Conservation (phyloP, 1,284 basidiomycete genomes). For the Sanghuangporus weigelae region DNA sequence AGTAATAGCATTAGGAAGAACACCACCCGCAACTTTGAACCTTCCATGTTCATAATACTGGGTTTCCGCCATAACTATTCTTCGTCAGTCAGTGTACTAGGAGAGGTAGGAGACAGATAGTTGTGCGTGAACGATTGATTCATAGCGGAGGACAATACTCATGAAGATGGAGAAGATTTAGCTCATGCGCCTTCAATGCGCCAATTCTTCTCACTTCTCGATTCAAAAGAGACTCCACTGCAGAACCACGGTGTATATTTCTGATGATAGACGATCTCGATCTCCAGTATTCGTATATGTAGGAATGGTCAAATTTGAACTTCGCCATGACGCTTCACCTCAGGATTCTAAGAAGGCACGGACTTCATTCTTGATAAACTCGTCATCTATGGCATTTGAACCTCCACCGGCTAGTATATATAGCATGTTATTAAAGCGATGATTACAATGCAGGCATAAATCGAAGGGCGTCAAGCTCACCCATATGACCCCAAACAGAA, state of each 20-base stretch:
- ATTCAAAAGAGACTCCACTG: no score
- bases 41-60: conserved; percentile 37
- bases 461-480: conserved; percentile 27
- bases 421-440: background rate
- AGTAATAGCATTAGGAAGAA: conserved; percentile 36
- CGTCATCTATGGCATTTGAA: conserved; percentile 30
- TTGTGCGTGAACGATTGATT: background rate
- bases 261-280: no score
- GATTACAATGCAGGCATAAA: background rate
- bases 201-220: no score
- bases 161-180: no score
- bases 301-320: no score
- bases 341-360: conserved; percentile 29
- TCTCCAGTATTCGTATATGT: no score
- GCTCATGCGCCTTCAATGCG: no score
- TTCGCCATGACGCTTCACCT: background rate
- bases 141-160: no score
- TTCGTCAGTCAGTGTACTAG: background rate
- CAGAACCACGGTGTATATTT: no score
- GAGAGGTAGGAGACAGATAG: background rate
- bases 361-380: conserved; percentile 35
- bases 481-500: conserved; percentile 55
- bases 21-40: conserved; percentile 34
- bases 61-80: conserved; percentile 17
- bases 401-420: conserved; percentile 37